Conservation (phyloP, 345 rosid species). For the Rhodamnia argentea region DNA sequence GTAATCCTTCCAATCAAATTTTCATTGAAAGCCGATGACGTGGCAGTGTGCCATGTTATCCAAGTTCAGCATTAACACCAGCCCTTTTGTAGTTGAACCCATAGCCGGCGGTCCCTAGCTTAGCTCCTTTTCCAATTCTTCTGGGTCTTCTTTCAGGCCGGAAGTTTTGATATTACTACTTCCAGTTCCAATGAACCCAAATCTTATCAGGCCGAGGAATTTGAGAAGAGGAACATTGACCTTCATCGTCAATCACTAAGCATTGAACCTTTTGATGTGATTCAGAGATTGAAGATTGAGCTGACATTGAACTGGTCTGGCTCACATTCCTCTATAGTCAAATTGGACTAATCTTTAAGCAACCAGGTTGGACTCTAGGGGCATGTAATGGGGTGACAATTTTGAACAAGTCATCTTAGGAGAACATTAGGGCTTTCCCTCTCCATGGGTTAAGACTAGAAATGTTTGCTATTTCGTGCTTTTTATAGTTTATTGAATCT, state of each 20-base stretch:
- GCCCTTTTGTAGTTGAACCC: not conserved
- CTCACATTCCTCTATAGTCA: not conserved
- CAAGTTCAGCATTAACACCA: not conserved
- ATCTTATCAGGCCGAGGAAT: not conserved
- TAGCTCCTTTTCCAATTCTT: not conserved
- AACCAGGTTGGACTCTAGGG: not conserved
- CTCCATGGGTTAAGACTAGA: not conserved
- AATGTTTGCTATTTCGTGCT: not conserved
- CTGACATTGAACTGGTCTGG: not conserved
- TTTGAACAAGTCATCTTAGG: not conserved
- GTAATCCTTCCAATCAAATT: not conserved
- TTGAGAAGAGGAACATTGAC: not conserved
- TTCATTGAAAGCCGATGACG: rapidly evolving
- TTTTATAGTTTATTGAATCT: not conserved
- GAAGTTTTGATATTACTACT: too few species aligned
- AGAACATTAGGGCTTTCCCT: not conserved
- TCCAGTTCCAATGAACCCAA: not conserved
- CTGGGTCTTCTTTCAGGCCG: not conserved
- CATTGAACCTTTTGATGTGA: not conserved
- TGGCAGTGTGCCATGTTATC: not conserved
- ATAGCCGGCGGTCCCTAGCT: too few species aligned
- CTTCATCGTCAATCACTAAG: not conserved
- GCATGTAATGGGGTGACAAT: not conserved
- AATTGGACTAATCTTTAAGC: not conserved
- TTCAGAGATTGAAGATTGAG: not conserved